phyloP scores from a whole-genome alignment of 441 rosid species.

The Erodium texanum region DNA sequence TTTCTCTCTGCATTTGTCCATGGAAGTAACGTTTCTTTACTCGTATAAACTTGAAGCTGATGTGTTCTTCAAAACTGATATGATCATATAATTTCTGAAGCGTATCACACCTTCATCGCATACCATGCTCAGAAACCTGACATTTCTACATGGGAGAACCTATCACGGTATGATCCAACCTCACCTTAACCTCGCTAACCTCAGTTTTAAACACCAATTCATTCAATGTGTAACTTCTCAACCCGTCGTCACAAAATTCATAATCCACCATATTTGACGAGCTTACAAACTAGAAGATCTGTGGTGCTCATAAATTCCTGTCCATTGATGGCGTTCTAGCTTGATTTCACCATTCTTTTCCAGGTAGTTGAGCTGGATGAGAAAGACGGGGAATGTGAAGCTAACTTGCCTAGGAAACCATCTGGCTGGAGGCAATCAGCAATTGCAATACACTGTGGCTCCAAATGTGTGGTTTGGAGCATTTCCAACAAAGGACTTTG shows the following conservation, averaged over 20 bases:
- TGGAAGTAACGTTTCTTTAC: no score
- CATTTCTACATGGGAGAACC: constrained; percentile 84
- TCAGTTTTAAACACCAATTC: no score
- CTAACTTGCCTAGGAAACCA: constrained; percentile 13
- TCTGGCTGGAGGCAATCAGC: constrained; percentile 31
- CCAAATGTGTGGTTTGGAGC: constrained; percentile 82
- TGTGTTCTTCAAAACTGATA: no score
- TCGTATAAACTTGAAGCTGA: no score
- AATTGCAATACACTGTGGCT: constrained; percentile 59
- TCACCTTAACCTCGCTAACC: background rate
- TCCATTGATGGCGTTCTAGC: no score
- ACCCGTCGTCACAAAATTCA: no score
- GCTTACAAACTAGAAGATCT: no score
- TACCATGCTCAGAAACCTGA: constrained; percentile 84
- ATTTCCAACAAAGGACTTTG: constrained; percentile 55
- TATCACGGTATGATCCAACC: constrained; percentile 37
- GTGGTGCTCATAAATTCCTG: no score
- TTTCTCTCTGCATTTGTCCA: background rate
- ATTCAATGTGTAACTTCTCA: no score
- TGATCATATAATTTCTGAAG: constrained; percentile 14
- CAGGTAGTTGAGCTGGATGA: constrained; percentile 59
- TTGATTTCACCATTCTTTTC: no score
- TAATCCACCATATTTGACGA: no score
- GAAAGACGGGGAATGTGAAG: constrained; percentile 50
- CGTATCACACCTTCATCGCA: constrained; percentile 70